Evolutionary conservation across 2,329 filamentous ascomycete species (phyloP).

Genomic region (Coleophoma eucalyptorum): DNA sequence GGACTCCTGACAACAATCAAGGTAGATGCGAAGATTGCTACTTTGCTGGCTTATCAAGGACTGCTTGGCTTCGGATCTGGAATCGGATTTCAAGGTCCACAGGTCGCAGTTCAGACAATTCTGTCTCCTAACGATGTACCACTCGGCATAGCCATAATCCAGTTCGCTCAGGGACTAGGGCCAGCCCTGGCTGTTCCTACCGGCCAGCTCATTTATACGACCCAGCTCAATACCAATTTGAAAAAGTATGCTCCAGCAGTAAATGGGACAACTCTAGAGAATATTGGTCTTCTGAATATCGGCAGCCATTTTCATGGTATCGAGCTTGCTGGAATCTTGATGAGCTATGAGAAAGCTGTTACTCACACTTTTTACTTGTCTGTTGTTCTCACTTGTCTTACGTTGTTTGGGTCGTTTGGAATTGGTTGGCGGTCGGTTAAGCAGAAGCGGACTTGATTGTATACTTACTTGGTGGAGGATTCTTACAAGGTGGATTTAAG

Average conservation of each 20-base stretch:
- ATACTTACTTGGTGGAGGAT: too few species aligned
- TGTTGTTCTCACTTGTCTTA: constrained; percentile 47
- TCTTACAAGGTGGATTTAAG: too few species aligned
- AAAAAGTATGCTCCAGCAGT: constrained; percentile 29
- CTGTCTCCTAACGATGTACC: constrained; percentile 41
- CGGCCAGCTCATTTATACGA: constrained; percentile 62
- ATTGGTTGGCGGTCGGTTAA: constrained; percentile 51
- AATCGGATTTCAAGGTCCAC: constrained; percentile 5
- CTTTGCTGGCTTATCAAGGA: constrained; percentile 16
- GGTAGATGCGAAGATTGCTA: neutral
- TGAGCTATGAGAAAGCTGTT: constrained; percentile 55
- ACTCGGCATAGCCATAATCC: constrained; percentile 42
- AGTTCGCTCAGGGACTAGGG: constrained; percentile 60
- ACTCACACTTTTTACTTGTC: constrained; percentile 56
- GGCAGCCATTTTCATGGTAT: neutral
- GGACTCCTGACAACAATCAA: constrained; percentile 3
- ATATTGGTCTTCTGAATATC: neutral
- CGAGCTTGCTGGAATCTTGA: neutral
- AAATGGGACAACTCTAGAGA: neutral
- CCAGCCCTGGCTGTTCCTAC: constrained; percentile 61
- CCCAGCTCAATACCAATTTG: constrained; percentile 52
- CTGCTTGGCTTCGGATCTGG: constrained; percentile 5
- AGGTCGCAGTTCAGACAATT: constrained; percentile 38
- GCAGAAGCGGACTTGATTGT: neutral
- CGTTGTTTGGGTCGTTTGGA: constrained; percentile 46